Evolutionary conservation across 2,329 filamentous ascomycete species (phyloP).

Genomic region (Xylaria digitata): DNA sequence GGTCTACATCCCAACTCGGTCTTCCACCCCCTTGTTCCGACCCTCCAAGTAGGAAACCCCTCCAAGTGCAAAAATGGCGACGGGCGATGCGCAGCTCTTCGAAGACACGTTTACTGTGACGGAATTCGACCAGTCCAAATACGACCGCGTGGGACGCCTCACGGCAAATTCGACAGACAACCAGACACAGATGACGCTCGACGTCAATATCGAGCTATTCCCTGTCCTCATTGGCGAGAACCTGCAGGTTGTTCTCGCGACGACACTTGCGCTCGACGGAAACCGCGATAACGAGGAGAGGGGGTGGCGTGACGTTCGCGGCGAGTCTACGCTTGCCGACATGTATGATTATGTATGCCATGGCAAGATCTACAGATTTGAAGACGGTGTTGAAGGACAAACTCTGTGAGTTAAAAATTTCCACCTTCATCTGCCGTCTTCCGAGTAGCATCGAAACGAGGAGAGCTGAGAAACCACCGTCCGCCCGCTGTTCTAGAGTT

Average conservation of each 20-base stretch:
- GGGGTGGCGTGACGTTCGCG: conserved; percentile 82
- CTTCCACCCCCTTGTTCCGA: background rate
- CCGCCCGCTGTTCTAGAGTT: background rate
- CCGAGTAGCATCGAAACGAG: background rate
- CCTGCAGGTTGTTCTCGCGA: conserved; percentile 84
- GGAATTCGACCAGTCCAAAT: conserved; percentile 83
- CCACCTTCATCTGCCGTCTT: conserved; percentile 6
- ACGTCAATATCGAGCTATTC: conserved; percentile 95
- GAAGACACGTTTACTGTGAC: conserved; percentile 91
- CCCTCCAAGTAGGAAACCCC: background rate
- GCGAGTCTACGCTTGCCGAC: conserved; percentile 75
- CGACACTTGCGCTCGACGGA: conserved; percentile 75
- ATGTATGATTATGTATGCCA: conserved; percentile 90
- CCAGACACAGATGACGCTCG: conserved; percentile 81
- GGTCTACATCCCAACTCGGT: background rate
- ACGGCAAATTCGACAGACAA: conserved; percentile 79
- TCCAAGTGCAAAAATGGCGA: conserved; percentile 53
- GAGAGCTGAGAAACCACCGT: background rate
- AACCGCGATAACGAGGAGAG: conserved; percentile 51
- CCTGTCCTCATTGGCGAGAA: conserved; percentile 79
- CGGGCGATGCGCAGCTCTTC: conserved; percentile 91
- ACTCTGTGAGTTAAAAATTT: conserved; percentile 75
- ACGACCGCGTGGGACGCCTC: conserved; percentile 93
- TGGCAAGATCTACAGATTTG: conserved; percentile 89
- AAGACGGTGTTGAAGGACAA: conserved; percentile 81